Evolutionary conservation across 805 yeast genomes (phyloP).

Genomic region (Candida koratica): DNA sequence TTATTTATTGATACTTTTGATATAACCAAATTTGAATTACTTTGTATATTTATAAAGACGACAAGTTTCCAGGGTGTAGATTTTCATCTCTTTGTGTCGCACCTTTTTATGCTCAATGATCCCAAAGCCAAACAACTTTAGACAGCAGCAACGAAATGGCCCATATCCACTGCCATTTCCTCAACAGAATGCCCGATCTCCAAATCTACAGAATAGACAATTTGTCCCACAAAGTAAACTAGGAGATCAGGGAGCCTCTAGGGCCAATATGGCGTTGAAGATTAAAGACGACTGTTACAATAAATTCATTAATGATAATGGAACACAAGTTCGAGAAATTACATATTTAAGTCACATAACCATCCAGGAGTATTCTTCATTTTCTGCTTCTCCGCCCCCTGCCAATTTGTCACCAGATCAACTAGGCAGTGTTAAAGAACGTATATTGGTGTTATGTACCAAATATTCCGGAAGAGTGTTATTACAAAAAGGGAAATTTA

Average conservation of each 20-base stretch:
- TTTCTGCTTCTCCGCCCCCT: slow-evolving; percentile 69
- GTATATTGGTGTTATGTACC: slow-evolving; percentile 59
- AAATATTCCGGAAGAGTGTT: slow-evolving; percentile 64
- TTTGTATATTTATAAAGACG: too few species aligned
- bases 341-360: slow-evolving; percentile 74
- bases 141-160: background rate
- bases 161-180: slow-evolving; percentile 6
- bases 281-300: slow-evolving; percentile 28
- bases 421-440: slow-evolving; percentile 45
- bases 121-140: slow-evolving; percentile 4
- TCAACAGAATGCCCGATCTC: slow-evolving; percentile 5
- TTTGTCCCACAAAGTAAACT: slow-evolving; percentile 5
- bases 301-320: slow-evolving; percentile 23
- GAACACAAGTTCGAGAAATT: slow-evolving; percentile 22
- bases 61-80: too few species aligned
- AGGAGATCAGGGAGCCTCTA: background rate
- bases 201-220: slow-evolving; percentile 11
- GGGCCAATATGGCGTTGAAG: slow-evolving; percentile 8
- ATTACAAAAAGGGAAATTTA: slow-evolving; percentile 82
- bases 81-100: too few species aligned
- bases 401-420: slow-evolving; percentile 39
- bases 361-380: slow-evolving; percentile 68
- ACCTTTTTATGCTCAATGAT: slow-evolving; percentile 1
- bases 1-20: too few species aligned
- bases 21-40: too few species aligned